phyloP scores from a whole-genome alignment of 345 rosid species.

The Geranium rotundifolium region DNA sequence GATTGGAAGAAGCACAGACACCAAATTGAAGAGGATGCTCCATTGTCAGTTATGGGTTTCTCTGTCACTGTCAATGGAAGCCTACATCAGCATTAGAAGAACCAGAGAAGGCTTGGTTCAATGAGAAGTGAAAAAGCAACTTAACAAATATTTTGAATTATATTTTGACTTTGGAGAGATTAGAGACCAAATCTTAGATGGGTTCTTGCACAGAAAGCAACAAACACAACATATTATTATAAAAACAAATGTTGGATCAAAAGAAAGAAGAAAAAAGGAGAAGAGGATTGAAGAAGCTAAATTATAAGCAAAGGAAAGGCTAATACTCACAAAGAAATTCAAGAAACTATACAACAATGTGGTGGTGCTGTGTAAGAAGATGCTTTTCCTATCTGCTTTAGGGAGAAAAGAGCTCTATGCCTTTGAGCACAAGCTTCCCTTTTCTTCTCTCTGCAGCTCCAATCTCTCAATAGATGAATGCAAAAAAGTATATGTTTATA shows the following conservation, averaged over 20 bases:
- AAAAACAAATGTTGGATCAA: neutral
- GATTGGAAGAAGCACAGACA: too few relatives aligned
- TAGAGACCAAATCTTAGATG: slow-evolving; percentile 9
- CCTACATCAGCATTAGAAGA: too few relatives aligned
- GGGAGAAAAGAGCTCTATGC: slow-evolving; percentile 10
- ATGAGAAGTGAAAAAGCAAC: slow-evolving; percentile 1
- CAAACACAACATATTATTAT: neutral
- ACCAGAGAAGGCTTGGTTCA: neutral
- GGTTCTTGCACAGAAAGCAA: slow-evolving; percentile 21
- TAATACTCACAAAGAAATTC: slow-evolving; percentile 38
- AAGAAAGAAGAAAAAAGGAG: too few relatives aligned
- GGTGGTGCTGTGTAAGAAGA: slow-evolving; percentile 19
- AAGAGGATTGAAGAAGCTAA: slow-evolving; percentile 11
- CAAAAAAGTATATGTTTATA: neutral
- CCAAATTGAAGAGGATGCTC: neutral
- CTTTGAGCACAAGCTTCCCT: slow-evolving; percentile 37
- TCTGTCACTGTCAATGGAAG: too few relatives aligned
- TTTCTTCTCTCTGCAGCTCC: neutral
- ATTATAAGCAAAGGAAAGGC: slow-evolving; percentile 33
- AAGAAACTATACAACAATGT: slow-evolving; percentile 8
- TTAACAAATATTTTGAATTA: slow-evolving; percentile 8
- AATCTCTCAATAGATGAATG: neutral
- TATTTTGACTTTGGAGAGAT: too few relatives aligned
- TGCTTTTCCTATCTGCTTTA: slow-evolving; percentile 32
- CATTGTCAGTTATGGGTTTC: neutral